These are phyloP conservation scores for Helicocarpus griseus DNA, from an alignment of 2,329 filamentous ascomycete genomes.

Conservation along the genomic window DNA sequence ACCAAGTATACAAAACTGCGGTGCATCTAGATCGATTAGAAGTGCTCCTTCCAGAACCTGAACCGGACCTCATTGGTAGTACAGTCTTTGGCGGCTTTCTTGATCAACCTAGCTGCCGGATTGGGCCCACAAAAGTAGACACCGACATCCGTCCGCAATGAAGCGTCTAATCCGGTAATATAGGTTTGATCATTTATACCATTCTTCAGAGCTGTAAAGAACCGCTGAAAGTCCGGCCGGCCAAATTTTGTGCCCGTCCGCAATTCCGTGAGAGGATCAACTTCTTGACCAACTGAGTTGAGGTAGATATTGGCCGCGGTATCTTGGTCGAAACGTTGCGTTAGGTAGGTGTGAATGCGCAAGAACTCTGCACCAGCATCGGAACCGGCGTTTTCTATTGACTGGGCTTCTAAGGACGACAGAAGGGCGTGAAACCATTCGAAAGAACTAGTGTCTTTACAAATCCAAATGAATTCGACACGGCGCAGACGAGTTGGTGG, in stretches of 20 bases:
- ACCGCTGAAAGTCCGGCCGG: slow-evolving; percentile 72
- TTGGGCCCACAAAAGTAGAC: slow-evolving; percentile 97
- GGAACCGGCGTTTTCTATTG: slow-evolving; percentile 56
- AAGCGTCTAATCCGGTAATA: slow-evolving; percentile 68
- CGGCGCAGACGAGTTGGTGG: slow-evolving; percentile 79
- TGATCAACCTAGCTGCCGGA: slow-evolving; percentile 68
- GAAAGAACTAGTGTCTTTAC: slow-evolving; percentile 88
- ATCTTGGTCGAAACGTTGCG: slow-evolving; percentile 82
- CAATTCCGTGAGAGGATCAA: slow-evolving; percentile 87
- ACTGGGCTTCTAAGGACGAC: slow-evolving; percentile 81
- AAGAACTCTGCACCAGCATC: slow-evolving; percentile 64
- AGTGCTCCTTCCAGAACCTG: slow-evolving; percentile 98
- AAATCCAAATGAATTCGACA: slow-evolving; percentile 99
- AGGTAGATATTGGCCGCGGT: slow-evolving; percentile 94
- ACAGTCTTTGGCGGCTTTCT: slow-evolving; percentile 64
- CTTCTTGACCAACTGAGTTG: slow-evolving; percentile 79
- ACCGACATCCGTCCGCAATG: slow-evolving; percentile 73
- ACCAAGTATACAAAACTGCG: neutral
- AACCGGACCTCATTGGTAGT: slow-evolving; percentile 75
- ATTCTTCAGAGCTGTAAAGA: slow-evolving; percentile 77
- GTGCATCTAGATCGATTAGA: slow-evolving; percentile 23
- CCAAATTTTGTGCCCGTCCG: slow-evolving; percentile 89
- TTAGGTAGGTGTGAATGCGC: slow-evolving; percentile 96
- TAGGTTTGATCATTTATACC: slow-evolving; percentile 81
- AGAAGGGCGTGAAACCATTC: slow-evolving; percentile 98